Evolutionary conservation across 371 early-diverging fungal species (phyloP).

Genomic region (Sporodiniella umbellata): DNA sequence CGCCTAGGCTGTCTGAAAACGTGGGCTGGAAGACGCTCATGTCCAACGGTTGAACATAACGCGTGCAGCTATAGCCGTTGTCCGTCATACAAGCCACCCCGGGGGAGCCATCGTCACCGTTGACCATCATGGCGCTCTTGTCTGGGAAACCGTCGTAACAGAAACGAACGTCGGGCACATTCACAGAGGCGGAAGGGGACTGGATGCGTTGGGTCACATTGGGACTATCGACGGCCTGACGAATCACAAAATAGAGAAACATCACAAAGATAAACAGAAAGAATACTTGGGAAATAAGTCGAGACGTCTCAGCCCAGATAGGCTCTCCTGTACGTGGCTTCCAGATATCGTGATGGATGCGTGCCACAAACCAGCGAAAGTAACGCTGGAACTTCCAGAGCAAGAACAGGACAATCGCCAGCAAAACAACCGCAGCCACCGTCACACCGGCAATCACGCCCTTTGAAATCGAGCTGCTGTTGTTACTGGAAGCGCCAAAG

Average conservation of each 20-base stretch:
- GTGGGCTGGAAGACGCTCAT: conserved; percentile 36
- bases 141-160: conserved; percentile 43
- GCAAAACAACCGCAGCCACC: conserved; percentile 29
- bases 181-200: conserved; percentile 25
- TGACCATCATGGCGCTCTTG: conserved; percentile 1
- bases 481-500: conserved; percentile 6
- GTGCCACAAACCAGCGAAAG: conserved; percentile 28
- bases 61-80: conserved; percentile 29
- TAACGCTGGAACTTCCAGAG: conserved; percentile 45
- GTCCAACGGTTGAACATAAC: conserved; percentile 25
- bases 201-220: conserved; percentile 41
- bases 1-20: conserved; percentile 36
- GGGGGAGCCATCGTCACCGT: conserved; percentile 12
- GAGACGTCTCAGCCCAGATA: conserved; percentile 47
- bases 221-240: conserved; percentile 42
- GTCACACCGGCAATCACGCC: conserved; percentile 46
- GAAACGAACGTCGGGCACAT: conserved; percentile 48
- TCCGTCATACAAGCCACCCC: conserved; percentile 40
- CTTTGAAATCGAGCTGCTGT: conserved; percentile 18
- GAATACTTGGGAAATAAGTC: conserved; percentile 37
- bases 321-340: conserved; percentile 44
- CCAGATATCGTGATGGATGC: conserved; percentile 45
- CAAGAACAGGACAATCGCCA: conserved; percentile 31
- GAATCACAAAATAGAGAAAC: conserved; percentile 40
- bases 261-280: conserved; percentile 37